A percentile compares a stretch with the other conserved stretches of the same genome.
Conservation (phyloP, 2,329 filamentous ascomycete species). For the Arthrobotrys sphaeroides region DNA sequence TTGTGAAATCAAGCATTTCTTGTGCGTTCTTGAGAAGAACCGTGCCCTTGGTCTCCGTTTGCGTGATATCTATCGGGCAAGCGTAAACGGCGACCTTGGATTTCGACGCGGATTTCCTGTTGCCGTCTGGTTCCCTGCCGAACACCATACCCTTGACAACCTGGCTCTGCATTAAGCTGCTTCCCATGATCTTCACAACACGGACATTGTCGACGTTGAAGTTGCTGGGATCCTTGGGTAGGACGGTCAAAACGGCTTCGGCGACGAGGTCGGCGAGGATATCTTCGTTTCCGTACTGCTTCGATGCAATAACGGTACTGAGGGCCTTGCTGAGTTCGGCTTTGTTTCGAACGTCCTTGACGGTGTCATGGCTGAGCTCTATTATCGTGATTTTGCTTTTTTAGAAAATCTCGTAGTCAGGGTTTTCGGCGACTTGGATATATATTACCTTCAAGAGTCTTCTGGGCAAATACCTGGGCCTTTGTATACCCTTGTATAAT, state of each 20-base stretch:
- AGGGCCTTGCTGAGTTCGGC: conserved; percentile 93
- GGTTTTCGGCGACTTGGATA: conserved; percentile 7
- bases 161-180: conserved; percentile 88
- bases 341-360: conserved; percentile 81
- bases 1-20: conserved; percentile 98
- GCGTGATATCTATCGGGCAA: conserved; percentile 91
- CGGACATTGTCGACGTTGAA: conserved; percentile 99
- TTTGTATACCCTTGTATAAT: conserved; percentile 96
- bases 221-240: conserved; percentile 93
- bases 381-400: conserved; percentile 13
- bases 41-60: conserved; percentile 99
- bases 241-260: conserved; percentile 82
- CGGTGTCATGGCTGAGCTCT: conserved; percentile 89
- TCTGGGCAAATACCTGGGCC: conserved; percentile 86
- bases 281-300: conserved; percentile 94
- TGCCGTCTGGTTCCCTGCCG: conserved; percentile 86
- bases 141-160: conserved; percentile 99
- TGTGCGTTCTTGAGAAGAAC: conserved; percentile 96
- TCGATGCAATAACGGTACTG: conserved; percentile 92
- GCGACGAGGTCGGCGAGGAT: conserved; percentile 86
- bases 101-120: conserved; percentile 86
- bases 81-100: conserved; percentile 98
- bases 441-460: conserved; percentile 75
- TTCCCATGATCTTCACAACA: conserved; percentile 99
- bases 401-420: not conserved